Percentiles rank a stretch among this genome's conserved stretches.
Evolutionary conservation across 1,139 yeast species (phyloP).

Genomic region (Schizosaccharomyces versatilis): DNA sequence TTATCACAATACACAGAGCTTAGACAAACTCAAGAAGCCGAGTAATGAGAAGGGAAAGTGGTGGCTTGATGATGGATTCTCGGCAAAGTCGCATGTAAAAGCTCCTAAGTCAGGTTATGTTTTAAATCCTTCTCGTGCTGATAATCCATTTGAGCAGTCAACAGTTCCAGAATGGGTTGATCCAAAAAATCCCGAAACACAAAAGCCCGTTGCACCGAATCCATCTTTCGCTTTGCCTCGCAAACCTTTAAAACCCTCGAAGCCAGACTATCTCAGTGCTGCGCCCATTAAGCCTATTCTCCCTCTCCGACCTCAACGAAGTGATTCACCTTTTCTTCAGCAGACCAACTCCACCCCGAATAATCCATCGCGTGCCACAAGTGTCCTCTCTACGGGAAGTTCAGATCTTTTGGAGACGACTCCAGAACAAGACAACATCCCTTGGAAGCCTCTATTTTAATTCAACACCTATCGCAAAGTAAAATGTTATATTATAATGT

Average conservation of each 20-base stretch:
- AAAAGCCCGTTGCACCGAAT: too few species aligned
- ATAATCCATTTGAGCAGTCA: conserved; percentile 44
- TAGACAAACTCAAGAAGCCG: conserved; percentile 50
- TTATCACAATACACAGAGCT: not conserved
- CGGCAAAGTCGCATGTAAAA: conserved; percentile 39
- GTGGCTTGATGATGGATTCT: conserved; percentile 72
- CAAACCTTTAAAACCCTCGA: not conserved
- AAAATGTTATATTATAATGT: too few species aligned
- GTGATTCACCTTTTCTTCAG: not conserved
- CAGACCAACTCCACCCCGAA: not conserved
- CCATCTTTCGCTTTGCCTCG: too few species aligned
- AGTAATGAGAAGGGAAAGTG: conserved; percentile 62
- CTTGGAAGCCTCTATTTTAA: conserved; percentile 1
- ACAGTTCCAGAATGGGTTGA: conserved; percentile 20
- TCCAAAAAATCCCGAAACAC: not conserved
- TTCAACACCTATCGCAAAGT: not conserved
- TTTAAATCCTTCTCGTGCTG: conserved; percentile 44
- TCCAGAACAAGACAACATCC: not conserved
- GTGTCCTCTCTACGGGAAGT: conserved; percentile 3
- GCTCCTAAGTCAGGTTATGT: conserved; percentile 19
- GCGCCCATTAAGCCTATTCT: not conserved
- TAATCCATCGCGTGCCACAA: not conserved
- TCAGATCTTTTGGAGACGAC: not conserved
- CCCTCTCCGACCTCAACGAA: not conserved
- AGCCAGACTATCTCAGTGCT: not conserved